These are phyloP conservation scores for Nidula niveotomentosa DNA, from an alignment of 1,284 basidiomycete genomes.

Conservation along the genomic window DNA sequence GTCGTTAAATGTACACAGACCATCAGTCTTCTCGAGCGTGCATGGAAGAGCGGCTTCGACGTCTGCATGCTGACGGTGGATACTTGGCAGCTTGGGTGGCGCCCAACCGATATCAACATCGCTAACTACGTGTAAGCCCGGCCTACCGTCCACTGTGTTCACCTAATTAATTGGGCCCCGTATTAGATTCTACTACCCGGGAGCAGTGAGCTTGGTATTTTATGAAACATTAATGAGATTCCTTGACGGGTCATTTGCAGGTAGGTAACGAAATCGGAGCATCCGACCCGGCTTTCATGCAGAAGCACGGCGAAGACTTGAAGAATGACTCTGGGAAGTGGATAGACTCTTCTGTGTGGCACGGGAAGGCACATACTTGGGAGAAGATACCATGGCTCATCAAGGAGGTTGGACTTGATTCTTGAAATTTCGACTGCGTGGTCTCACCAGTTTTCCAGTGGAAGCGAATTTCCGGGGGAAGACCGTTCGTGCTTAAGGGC, in stretches of 20 bases:
- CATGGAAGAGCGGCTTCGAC: constrained; percentile 49
- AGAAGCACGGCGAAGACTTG: constrained; percentile 44
- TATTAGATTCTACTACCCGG: neutral
- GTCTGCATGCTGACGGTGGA: constrained; percentile 58
- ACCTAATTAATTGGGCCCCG: neutral
- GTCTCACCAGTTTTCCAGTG: constrained; percentile 29
- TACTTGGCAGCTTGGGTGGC: constrained; percentile 62
- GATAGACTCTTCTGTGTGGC: constrained; percentile 56
- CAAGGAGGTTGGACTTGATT: constrained; percentile 26
- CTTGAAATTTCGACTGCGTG: too few relatives aligned
- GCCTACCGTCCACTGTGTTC: neutral
- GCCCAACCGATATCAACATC: constrained; percentile 54
- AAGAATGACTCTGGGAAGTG: constrained; percentile 46
- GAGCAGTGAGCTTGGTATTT: neutral
- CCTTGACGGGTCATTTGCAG: neutral
- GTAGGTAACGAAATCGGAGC: constrained; percentile 47
- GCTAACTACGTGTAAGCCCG: constrained; percentile 45
- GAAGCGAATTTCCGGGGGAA: constrained; percentile 50
- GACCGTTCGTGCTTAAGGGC: constrained; percentile 60
- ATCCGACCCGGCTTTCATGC: constrained; percentile 56
- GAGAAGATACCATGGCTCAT: constrained; percentile 51
- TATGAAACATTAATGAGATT: neutral
- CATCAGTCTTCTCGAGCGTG: constrained; percentile 43
- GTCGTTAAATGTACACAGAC: constrained; percentile 23
- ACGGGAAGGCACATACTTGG: constrained; percentile 60